phyloP scores from a whole-genome alignment of 257 asterid species.

The Nicotiana paniculata region DNA sequence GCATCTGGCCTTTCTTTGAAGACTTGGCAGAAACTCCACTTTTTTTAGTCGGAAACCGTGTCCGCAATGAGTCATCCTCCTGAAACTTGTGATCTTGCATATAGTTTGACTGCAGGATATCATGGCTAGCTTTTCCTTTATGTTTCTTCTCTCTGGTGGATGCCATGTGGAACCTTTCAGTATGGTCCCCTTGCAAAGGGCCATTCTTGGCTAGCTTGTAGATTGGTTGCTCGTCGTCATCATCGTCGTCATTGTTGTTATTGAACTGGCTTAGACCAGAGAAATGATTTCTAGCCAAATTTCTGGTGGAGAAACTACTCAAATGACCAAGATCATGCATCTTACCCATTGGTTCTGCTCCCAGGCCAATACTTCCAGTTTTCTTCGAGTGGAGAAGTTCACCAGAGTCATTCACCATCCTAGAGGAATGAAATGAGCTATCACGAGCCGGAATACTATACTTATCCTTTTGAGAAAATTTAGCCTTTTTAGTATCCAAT shows the following conservation, averaged over 20 bases:
- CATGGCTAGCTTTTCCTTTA: constrained; percentile 41
- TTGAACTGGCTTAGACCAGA: constrained; percentile 36
- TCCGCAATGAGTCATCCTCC: constrained; percentile 50
- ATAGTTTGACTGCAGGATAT: constrained; percentile 45
- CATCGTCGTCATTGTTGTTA: constrained; percentile 22
- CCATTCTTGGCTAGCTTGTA: constrained; percentile 55
- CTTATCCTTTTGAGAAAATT: constrained; percentile 47
- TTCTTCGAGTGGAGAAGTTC: constrained; percentile 38
- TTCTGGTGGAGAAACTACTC: constrained; percentile 37
- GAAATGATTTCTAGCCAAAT: constrained; percentile 34
- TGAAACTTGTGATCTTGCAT: constrained; percentile 38
- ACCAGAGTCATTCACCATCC: constrained; percentile 31
- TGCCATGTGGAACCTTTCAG: constrained; percentile 41
- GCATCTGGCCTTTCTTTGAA: constrained; percentile 61
- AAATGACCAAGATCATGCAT: constrained; percentile 55
- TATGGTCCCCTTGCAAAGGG: constrained; percentile 43
- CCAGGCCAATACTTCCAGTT: constrained; percentile 20
- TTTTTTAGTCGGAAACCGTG: constrained; percentile 39
- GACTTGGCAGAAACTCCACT: constrained; percentile 47
- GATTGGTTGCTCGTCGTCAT: constrained; percentile 39
- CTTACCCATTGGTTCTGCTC: constrained; percentile 57
- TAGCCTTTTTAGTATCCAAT: constrained; percentile 33
- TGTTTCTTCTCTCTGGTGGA: constrained; percentile 45
- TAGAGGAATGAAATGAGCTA: constrained; percentile 39
- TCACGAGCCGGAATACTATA: constrained; percentile 38